Base-by-base conservation (phyloP, 495 filamentous ascomycete species). In the Pseudevernia furfuracea region DNA sequence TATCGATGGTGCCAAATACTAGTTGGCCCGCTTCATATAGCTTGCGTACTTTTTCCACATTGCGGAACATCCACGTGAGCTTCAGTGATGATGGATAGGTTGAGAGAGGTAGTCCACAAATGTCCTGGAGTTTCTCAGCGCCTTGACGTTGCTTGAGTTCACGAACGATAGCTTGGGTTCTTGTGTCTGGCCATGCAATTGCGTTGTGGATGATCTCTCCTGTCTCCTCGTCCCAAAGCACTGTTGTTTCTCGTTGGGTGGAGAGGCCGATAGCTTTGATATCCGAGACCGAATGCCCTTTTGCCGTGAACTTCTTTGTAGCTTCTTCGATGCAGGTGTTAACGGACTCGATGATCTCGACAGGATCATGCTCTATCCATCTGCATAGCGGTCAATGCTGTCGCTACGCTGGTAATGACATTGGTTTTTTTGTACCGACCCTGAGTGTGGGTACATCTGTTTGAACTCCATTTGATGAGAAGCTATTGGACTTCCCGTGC, bases 81-180 rank as follows among this genome's bases (percentile, higher is more conserved):
- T 96, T 96, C 59, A 94, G 86, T 56, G 89, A 89, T 23, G 92
- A 96, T 39, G 92, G 93, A 73, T 97, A 97, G 63, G 92, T 96
- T 17, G 92, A 96, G 53, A 97, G 80, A 10, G 93, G 92, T 25
- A 96, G 81, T 57, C 92, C 92, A 71, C 92, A 96, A 39, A 95
- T 80, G 41, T 87, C 80, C 59, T 79, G 81, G 37, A 96, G 79
- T 19, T 84, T 80, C 46, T 92, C 87, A 39, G 91, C 87, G 49
- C 81, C 85, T 15, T 79, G 73, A 57, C 80, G 79, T 3, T 71
- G 76, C 80, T 89, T 96, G 66, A 93, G 77, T 68, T 93, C 88
- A n/a, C 90, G 87, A 17, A 94, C 92, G 58, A 97, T 75, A 25
- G 80, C 76, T 56, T 84, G 84, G 59, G 91, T 96, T 62, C 92